A percentile compares a stretch with the other conserved stretches of the same genome.
Evolutionary conservation across 352 stramenopile species (phyloP).

Genomic region (Bremia lactucae): DNA sequence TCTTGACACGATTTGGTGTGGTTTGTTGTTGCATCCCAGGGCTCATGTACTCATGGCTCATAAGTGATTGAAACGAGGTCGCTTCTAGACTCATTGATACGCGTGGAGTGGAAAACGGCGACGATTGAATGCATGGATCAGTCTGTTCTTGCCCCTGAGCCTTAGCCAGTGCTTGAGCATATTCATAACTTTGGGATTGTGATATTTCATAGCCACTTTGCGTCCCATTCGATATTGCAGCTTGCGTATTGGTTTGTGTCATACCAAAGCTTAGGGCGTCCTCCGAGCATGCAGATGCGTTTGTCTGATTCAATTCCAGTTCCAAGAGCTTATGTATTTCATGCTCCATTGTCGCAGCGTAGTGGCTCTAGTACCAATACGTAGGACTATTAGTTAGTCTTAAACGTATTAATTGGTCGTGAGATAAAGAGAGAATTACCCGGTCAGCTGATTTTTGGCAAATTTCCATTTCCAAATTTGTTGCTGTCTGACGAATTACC

Average conservation of each 20-base stretch:
- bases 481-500: slow-evolving; percentile 43
- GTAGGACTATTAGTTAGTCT: too few relatives aligned
- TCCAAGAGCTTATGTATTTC: slow-evolving; percentile 60
- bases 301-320: slow-evolving; percentile 23
- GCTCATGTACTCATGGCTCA: slow-evolving; percentile 17
- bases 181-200: slow-evolving; percentile 20
- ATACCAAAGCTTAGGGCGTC: slow-evolving; percentile 13
- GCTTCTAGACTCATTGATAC: slow-evolving; percentile 14
- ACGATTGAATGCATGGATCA: background rate
- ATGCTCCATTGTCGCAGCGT: slow-evolving; percentile 40
- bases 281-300: slow-evolving; percentile 5
- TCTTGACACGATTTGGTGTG: slow-evolving; percentile 6
- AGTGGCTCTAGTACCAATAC: slow-evolving; percentile 29
- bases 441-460: slow-evolving; percentile 31
- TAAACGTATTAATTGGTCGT: too few relatives aligned
- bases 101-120: slow-evolving; percentile 11
- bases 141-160: slow-evolving; percentile 14
- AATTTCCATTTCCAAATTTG: slow-evolving; percentile 56
- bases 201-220: slow-evolving; percentile 15
- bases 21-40: slow-evolving; percentile 12
- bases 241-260: slow-evolving; percentile 1
- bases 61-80: slow-evolving; percentile 32
- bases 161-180: slow-evolving; percentile 25
- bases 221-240: slow-evolving; percentile 5
- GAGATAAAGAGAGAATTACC: slow-evolving; percentile 22